Conservation (phyloP, 306 rosid genomes). For the Senna tora region DNA sequence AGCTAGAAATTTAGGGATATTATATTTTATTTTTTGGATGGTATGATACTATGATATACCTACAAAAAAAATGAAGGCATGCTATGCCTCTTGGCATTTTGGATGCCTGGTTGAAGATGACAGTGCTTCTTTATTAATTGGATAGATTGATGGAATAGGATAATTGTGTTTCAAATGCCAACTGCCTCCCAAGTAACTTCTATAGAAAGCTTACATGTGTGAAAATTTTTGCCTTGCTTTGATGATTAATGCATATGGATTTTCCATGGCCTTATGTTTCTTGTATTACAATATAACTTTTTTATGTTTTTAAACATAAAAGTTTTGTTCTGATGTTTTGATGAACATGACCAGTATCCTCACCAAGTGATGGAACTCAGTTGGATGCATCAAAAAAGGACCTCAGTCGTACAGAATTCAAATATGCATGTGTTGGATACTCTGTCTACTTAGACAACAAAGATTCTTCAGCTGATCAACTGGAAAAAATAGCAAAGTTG, state of each 20-base stretch:
- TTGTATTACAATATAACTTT: not conserved
- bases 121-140: too few relatives aligned
- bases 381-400: constrained; percentile 77
- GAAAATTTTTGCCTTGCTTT: not conserved
- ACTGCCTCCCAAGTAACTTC: not conserved
- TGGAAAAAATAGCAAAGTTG: constrained; percentile 66
- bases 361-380: constrained; percentile 73
- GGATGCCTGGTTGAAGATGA: too few relatives aligned
- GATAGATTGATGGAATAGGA: too few relatives aligned
- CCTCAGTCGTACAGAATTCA: constrained; percentile 69
- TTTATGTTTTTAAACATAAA: not conserved
- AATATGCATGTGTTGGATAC: constrained; percentile 89
- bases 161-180: not conserved
- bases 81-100: too few relatives aligned
- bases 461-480: constrained; percentile 53
- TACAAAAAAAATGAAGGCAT: not conserved
- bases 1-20: not conserved
- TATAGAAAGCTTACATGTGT: not conserved
- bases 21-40: not conserved
- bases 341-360: constrained; percentile 63
- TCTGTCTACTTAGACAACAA: constrained; percentile 77
- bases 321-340: constrained; percentile 37
- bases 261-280: not conserved
- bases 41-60: not conserved
- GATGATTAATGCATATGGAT: not conserved